Percentiles rank a stretch among this genome's conserved stretches.
These are phyloP conservation scores for Hyaloscypha hepaticicola DNA, from an alignment of 495 filamentous ascomycete species.

Conservation along the genomic window DNA sequence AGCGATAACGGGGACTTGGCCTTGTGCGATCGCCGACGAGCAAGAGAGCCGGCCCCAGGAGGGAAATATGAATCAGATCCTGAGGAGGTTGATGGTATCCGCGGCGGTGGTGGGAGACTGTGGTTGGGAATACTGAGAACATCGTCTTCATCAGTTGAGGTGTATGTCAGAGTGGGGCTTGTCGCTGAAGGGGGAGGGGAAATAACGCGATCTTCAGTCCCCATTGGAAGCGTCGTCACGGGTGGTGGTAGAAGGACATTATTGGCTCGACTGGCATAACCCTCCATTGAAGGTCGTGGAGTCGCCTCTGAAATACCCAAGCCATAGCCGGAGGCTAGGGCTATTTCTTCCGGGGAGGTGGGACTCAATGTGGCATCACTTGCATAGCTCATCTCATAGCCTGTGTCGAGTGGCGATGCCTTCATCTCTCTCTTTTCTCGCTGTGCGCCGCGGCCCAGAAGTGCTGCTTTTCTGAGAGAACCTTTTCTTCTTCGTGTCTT, in stretches of 20 bases:
- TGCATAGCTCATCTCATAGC: slow-evolving; percentile 18
- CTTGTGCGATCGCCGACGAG: slow-evolving; percentile 50
- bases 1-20: slow-evolving; percentile 62
- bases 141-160: slow-evolving; percentile 79
- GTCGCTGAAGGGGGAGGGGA: slow-evolving; percentile 37
- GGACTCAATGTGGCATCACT: slow-evolving; percentile 27
- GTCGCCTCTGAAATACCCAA: slow-evolving; percentile 50
- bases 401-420: slow-evolving; percentile 44
- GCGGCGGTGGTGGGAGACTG: slow-evolving; percentile 31
- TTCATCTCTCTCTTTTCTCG: slow-evolving; percentile 54
- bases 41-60: slow-evolving; percentile 37
- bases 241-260: slow-evolving; percentile 36
- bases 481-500: slow-evolving; percentile 75
- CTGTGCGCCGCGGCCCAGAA: slow-evolving; percentile 67
- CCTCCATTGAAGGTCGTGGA: slow-evolving; percentile 47
- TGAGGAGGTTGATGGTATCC: slow-evolving; percentile 51
- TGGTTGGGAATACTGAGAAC: slow-evolving; percentile 54
- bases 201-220: slow-evolving; percentile 24
- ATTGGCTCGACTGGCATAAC: slow-evolving; percentile 33
- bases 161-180: slow-evolving; percentile 60
- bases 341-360: slow-evolving; percentile 24
- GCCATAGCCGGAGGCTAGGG: slow-evolving; percentile 36
- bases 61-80: slow-evolving; percentile 67
- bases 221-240: slow-evolving; percentile 30
- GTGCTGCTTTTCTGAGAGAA: slow-evolving; percentile 75